These are phyloP conservation scores for Xylariaceae sp. DNA, from an alignment of 2,329 filamentous ascomycete genomes.

Conservation along the genomic window DNA sequence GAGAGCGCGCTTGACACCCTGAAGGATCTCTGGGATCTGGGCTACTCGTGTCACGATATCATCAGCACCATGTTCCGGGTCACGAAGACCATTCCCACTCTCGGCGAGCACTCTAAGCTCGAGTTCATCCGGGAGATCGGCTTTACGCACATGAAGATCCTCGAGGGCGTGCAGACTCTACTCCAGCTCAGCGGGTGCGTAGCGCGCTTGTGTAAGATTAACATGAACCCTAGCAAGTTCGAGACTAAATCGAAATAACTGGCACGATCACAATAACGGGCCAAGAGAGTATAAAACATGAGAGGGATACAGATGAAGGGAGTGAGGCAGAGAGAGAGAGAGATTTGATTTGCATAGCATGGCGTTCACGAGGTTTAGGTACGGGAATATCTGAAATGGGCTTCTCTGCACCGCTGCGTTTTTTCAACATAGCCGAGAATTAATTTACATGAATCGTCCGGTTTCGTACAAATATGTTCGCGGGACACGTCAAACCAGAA, in stretches of 20 bases:
- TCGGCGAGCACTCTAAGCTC: constrained; percentile 91
- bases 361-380: constrained; percentile 23
- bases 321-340: constrained; percentile 9
- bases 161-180: constrained; percentile 95
- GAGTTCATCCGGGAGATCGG: constrained; percentile 99
- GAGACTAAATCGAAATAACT: constrained; percentile 33
- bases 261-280: neutral
- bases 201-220: constrained; percentile 85
- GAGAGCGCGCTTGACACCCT: constrained; percentile 80
- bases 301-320: neutral
- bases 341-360: constrained; percentile 27
- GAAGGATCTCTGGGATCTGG: constrained; percentile 87
- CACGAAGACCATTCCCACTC: constrained; percentile 86
- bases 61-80: constrained; percentile 99
- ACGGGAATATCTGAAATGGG: constrained; percentile 2
- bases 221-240: constrained; percentile 90
- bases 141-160: constrained; percentile 97
- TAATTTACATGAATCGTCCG: constrained; percentile 18
- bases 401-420: constrained; percentile 8
- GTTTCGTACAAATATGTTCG: constrained; percentile 10
- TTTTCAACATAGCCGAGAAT: constrained; percentile 16
- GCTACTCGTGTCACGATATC: constrained; percentile 98
- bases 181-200: constrained; percentile 91
- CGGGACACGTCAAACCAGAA: neutral
- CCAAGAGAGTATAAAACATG: neutral